Conservation (phyloP, 805 yeast genomes). For the Myxozyma melibiosi region DNA sequence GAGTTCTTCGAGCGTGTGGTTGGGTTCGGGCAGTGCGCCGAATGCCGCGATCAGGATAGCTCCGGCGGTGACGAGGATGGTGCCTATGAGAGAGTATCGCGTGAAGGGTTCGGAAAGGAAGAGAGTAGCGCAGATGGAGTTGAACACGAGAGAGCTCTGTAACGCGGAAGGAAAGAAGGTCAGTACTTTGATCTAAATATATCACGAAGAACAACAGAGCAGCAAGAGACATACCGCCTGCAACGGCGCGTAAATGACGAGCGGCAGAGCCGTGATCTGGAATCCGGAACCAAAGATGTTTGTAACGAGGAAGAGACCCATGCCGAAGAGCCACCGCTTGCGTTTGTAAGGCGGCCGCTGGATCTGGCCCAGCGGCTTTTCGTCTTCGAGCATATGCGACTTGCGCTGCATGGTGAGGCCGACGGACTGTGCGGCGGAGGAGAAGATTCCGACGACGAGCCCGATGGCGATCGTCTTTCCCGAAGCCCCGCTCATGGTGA, state of each 20-base stretch:
- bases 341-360: conserved; percentile 45
- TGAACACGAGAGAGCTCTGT: conserved; percentile 72
- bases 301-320: conserved; percentile 66
- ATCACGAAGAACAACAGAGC: not conserved
- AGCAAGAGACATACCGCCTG: conserved; percentile 57
- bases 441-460: conserved; percentile 53
- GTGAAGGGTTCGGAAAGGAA: conserved; percentile 72
- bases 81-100: conserved; percentile 58
- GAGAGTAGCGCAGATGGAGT: conserved; percentile 69
- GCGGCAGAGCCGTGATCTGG: conserved; percentile 81
- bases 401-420: conserved; percentile 83
- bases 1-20: conserved; percentile 53
- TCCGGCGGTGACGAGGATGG: conserved; percentile 67
- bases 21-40: conserved; percentile 62
- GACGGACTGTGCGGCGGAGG: conserved; percentile 77
- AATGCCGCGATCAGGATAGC: conserved; percentile 76
- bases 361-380: conserved; percentile 36
- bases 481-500: conserved; percentile 32
- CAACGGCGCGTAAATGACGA: conserved; percentile 75
- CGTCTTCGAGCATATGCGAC: conserved; percentile 59
- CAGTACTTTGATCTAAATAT: not conserved
- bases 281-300: conserved; percentile 80
- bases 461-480: conserved; percentile 38
- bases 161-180: not conserved
- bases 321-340: conserved; percentile 74